Percentiles rank a stretch among this genome's conserved stretches.
These are phyloP conservation scores for Suhomyces xylopsoci DNA, from an alignment of 805 yeast species.

Conservation along the genomic window DNA sequence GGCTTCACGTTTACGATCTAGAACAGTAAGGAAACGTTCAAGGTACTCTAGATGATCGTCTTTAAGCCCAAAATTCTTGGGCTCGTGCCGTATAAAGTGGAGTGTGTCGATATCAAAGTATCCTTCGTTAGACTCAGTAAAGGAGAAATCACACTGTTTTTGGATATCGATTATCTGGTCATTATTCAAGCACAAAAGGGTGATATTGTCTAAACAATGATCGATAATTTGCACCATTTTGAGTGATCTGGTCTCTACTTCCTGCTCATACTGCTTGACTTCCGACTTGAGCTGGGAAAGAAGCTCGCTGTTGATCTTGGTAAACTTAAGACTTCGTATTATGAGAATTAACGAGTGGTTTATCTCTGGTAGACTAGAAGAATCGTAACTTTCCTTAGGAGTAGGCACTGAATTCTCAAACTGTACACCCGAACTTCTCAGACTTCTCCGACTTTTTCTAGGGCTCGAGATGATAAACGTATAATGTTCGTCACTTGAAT, in stretches of 20 bases:
- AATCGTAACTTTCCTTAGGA: too few species aligned
- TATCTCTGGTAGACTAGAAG: slow-evolving; percentile 16
- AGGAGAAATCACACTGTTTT: slow-evolving; percentile 17
- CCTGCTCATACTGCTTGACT: slow-evolving; percentile 25
- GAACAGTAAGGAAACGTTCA: slow-evolving; percentile 25
- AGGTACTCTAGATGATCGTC: slow-evolving; percentile 33
- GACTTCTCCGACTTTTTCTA: slow-evolving; percentile 5
- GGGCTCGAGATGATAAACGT: slow-evolving; percentile 32
- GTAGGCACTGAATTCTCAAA: not conserved
- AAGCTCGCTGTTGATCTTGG: slow-evolving; percentile 34
- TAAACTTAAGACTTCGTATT: slow-evolving; percentile 32
- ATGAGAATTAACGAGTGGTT: slow-evolving; percentile 37
- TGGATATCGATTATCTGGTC: slow-evolving; percentile 34
- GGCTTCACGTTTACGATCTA: slow-evolving; percentile 30
- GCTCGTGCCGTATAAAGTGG: slow-evolving; percentile 32
- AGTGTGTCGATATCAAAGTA: slow-evolving; percentile 38
- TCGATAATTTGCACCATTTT: slow-evolving; percentile 22
- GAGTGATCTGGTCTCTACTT: slow-evolving; percentile 20
- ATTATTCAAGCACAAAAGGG: slow-evolving; percentile 27
- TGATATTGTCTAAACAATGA: slow-evolving; percentile 25
- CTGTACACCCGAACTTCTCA: not conserved
- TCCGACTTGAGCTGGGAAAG: slow-evolving; percentile 21
- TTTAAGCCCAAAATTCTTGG: slow-evolving; percentile 39
- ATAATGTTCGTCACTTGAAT: not conserved
- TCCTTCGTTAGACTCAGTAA: slow-evolving; percentile 19